Conservation (phyloP, 768 basidiomycete species). For the Pleurotus sapidus region DNA sequence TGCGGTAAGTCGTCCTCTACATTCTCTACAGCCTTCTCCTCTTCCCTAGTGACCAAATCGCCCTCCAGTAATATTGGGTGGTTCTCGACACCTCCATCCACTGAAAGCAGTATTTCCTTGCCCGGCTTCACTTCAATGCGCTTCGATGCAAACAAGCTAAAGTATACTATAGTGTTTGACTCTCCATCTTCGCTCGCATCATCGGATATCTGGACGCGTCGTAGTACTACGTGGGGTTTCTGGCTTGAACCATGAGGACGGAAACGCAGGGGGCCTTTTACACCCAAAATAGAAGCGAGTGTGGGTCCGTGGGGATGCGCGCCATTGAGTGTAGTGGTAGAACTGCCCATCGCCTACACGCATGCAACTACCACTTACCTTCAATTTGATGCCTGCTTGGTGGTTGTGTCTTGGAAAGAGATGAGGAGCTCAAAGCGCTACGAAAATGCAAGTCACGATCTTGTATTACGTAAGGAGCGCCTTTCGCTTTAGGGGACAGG, state of each 20-base stretch:
- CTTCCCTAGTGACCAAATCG: slow-evolving; percentile 38
- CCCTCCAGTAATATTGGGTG: slow-evolving; percentile 59
- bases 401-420: neutral
- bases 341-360: slow-evolving; percentile 32
- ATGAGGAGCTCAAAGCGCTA: slow-evolving; percentile 1
- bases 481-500: too few relatives aligned
- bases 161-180: slow-evolving; percentile 43
- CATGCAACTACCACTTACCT: slow-evolving; percentile 5
- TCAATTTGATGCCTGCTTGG: slow-evolving; percentile 1
- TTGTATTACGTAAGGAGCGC: neutral
- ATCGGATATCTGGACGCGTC: slow-evolving; percentile 53
- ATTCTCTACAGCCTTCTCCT: slow-evolving; percentile 36
- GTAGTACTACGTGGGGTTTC: slow-evolving; percentile 66
- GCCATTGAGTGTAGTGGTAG: slow-evolving; percentile 32
- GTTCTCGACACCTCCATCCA: slow-evolving; percentile 56
- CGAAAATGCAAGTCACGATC: slow-evolving; percentile 5
- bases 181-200: slow-evolving; percentile 40
- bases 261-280: slow-evolving; percentile 62
- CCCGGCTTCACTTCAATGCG: slow-evolving; percentile 68
- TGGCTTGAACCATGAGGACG: slow-evolving; percentile 63
- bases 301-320: slow-evolving; percentile 23
- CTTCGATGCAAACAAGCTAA: slow-evolving; percentile 67
- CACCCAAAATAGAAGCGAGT: slow-evolving; percentile 55
- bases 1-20: slow-evolving; percentile 33
- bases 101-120: slow-evolving; percentile 64